phyloP scores from a whole-genome alignment of 306 rosid genomes.

The Lotus japonicus region DNA sequence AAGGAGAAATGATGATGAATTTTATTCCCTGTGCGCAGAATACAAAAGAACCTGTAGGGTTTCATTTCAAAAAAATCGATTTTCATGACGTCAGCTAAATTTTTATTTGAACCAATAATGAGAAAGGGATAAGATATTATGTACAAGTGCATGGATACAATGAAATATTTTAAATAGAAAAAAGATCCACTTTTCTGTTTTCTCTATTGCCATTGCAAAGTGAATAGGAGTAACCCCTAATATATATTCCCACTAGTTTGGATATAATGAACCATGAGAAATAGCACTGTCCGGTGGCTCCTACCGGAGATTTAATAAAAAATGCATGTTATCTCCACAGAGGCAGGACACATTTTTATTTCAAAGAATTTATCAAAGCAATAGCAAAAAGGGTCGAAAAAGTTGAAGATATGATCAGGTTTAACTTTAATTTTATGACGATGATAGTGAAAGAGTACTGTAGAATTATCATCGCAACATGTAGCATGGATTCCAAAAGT shows the following conservation, averaged over 20 bases:
- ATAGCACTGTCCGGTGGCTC: constrained; percentile 28
- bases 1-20: background rate
- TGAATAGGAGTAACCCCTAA: constrained; percentile 2
- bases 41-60: background rate
- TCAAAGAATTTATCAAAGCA: constrained; percentile 18
- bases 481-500: constrained; percentile 10
- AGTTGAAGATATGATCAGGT: constrained; percentile 38
- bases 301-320: constrained; percentile 23
- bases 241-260: constrained; percentile 33
- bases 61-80: constrained; percentile 26
- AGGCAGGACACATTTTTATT: constrained; percentile 35
- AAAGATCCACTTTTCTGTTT: constrained; percentile 11
- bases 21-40: background rate
- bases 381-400: constrained; percentile 9
- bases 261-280: constrained; percentile 31
- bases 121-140: constrained; percentile 19
- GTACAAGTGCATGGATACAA: constrained; percentile 24
- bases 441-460: constrained; percentile 20
- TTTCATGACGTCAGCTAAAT: constrained; percentile 4
- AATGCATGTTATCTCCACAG: constrained; percentile 8
- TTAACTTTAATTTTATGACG: constrained; percentile 26
- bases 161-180: background rate
- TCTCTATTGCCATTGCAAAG: constrained; percentile 14
- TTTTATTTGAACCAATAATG: constrained; percentile 25
- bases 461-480: constrained; percentile 1